Conservation (phyloP, 2,329 filamentous ascomycete species). For the Colletotrichum lupini region DNA sequence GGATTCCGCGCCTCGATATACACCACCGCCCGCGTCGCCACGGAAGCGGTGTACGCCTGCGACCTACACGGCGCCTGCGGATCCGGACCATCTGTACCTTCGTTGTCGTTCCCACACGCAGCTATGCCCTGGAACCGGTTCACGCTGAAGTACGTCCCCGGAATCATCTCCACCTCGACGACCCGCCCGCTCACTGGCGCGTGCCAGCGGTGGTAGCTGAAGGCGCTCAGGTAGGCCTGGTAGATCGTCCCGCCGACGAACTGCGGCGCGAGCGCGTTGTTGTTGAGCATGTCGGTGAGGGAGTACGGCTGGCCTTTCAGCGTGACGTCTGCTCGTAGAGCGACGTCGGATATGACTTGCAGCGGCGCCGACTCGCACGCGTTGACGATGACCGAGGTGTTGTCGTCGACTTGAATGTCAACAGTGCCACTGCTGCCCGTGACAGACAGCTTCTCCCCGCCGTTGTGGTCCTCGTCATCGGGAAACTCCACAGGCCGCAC, state of each 20-base stretch:
- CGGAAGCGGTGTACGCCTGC: constrained; percentile 74
- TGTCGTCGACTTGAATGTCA: not conserved
- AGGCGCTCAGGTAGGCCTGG: constrained; percentile 75
- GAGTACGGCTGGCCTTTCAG: constrained; percentile 77
- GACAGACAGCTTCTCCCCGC: not conserved
- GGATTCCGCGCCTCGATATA: constrained; percentile 77
- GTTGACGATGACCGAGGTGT: constrained; percentile 62
- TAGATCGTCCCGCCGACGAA: constrained; percentile 76
- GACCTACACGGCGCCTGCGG: constrained; percentile 45
- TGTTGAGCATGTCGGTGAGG: constrained; percentile 69
- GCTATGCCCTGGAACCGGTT: constrained; percentile 51
- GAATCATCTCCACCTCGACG: constrained; percentile 64
- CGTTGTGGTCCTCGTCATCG: constrained; percentile 51
- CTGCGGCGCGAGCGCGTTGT: constrained; percentile 61
- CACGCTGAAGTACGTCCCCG: constrained; percentile 77
- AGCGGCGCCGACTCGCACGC: constrained; percentile 73
- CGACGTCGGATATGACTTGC: constrained; percentile 60
- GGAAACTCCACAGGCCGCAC: constrained; percentile 69
- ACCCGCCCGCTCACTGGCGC: constrained; percentile 73
- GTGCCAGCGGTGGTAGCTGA: constrained; percentile 81
- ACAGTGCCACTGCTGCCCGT: not conserved
- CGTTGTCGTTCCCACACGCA: not conserved
- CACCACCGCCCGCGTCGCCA: constrained; percentile 77
- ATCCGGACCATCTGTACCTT: constrained; percentile 21
- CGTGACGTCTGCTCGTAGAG: constrained; percentile 72